phyloP scores from a whole-genome alignment of 495 filamentous ascomycete species.

The Tuber magnatum region DNA sequence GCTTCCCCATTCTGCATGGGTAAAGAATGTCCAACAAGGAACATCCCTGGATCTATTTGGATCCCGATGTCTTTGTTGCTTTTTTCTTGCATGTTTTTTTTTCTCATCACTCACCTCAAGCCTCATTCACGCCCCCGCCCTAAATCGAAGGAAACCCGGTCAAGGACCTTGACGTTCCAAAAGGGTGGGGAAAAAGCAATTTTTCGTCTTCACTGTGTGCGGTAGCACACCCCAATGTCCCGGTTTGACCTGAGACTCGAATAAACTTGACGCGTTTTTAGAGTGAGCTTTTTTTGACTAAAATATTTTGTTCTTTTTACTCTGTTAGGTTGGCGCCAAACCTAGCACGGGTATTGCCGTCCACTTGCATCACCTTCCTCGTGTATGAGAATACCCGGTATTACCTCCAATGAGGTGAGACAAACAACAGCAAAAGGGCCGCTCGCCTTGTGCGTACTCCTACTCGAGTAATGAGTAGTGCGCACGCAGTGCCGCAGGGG shows the following conservation, averaged over 20 bases:
- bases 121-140: background rate
- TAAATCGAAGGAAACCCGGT: slow-evolving; percentile 3
- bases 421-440: slow-evolving; percentile 8
- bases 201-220: background rate
- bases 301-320: background rate
- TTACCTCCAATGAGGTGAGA: slow-evolving; percentile 50
- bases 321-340: slow-evolving; percentile 61
- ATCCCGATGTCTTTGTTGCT: background rate
- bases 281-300: background rate
- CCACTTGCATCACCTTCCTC: slow-evolving; percentile 95
- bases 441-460: background rate
- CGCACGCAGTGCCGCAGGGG: background rate
- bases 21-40: background rate
- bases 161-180: background rate
- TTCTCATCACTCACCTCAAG: slow-evolving; percentile 11
- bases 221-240: background rate
- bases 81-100: slow-evolving; percentile 10
- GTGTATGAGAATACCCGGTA: slow-evolving; percentile 90
- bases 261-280: background rate
- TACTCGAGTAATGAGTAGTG: background rate
- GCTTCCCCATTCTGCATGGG: background rate
- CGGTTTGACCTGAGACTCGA: background rate
- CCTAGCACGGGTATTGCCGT: slow-evolving; percentile 77
- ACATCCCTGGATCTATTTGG: background rate
- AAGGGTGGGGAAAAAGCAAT: background rate